Percentiles rank a stretch among this genome's conserved stretches.
These are phyloP conservation scores for Krasilnikovozyma curviuscula DNA, from an alignment of 768 basidiomycete genomes.

Conservation along the genomic window DNA sequence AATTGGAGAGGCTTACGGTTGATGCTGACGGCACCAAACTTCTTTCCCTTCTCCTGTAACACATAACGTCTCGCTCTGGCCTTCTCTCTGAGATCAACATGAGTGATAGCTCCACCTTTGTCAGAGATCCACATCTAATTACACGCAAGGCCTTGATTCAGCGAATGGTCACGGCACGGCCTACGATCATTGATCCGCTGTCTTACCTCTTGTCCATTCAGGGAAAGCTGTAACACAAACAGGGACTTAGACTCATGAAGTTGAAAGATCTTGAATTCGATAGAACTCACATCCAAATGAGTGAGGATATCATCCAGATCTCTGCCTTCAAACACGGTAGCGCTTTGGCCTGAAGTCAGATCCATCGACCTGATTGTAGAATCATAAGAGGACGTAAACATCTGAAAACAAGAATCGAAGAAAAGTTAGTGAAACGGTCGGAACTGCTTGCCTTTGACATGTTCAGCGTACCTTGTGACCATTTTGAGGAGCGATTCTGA, in stretches of 20 bases:
- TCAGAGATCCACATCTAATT: conserved; percentile 23
- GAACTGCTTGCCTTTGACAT: not conserved
- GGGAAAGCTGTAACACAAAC: too few relatives aligned
- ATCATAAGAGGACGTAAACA: conserved; percentile 29
- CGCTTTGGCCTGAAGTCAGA: too few relatives aligned
- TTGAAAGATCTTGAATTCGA: too few relatives aligned
- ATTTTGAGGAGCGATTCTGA: conserved; percentile 26
- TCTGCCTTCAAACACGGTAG: too few relatives aligned
- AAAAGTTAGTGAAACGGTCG: not conserved
- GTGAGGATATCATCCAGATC: too few relatives aligned
- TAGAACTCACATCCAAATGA: too few relatives aligned
- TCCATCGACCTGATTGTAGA: conserved; percentile 27
- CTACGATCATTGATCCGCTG: too few relatives aligned
- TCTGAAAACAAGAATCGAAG: conserved; percentile 12
- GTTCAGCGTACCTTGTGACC: conserved; percentile 17
- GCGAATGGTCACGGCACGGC: too few relatives aligned
- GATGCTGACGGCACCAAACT: conserved; percentile 27
- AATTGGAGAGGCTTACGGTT: conserved; percentile 17
- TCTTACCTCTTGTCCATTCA: too few relatives aligned
- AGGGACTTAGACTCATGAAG: too few relatives aligned
- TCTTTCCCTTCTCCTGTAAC: conserved; percentile 20
- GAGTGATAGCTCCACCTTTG: conserved; percentile 26
- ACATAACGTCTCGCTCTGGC: conserved; percentile 14
- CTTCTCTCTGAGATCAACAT: conserved; percentile 27
- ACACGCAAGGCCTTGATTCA: conserved; percentile 28